Conservation (phyloP, 352 stramenopile genomes). For the Pythium scleroteichum region DNA sequence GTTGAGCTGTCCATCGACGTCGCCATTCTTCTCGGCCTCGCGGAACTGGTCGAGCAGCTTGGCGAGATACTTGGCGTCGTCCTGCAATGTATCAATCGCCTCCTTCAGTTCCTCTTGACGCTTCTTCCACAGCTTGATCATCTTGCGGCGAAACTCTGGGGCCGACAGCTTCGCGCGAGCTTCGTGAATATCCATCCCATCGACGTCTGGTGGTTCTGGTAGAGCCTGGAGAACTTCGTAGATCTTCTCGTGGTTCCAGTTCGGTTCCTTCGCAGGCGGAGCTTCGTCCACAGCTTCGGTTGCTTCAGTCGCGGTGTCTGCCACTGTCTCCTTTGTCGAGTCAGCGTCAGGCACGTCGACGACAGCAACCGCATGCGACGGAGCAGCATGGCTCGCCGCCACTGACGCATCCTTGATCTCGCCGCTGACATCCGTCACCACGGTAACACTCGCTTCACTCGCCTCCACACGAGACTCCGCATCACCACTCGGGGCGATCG, state of each 20-base stretch:
- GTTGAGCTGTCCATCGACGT: slow-evolving; percentile 48
- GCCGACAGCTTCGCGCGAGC: slow-evolving; percentile 65
- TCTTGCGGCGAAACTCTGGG: slow-evolving; percentile 70
- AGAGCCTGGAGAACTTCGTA: slow-evolving; percentile 79
- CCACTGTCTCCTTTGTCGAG: neutral
- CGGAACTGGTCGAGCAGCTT: slow-evolving; percentile 74
- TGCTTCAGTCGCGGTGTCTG: neutral
- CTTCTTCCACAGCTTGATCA: slow-evolving; percentile 81
- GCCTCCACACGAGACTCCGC: slow-evolving; percentile 39
- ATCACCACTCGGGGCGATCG: slow-evolving; percentile 32
- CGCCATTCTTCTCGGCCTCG: slow-evolving; percentile 51
- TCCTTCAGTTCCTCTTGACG: slow-evolving; percentile 81
- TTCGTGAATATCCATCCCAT: slow-evolving; percentile 80
- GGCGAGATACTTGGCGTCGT: slow-evolving; percentile 77
- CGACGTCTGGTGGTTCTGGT: slow-evolving; percentile 67
- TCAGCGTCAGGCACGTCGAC: slow-evolving; percentile 26
- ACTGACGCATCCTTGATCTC: slow-evolving; percentile 37
- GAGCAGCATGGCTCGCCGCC: neutral
- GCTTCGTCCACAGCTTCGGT: slow-evolving; percentile 29
- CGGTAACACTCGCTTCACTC: slow-evolving; percentile 51
- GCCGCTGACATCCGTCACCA: slow-evolving; percentile 55
- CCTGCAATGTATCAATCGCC: slow-evolving; percentile 72
- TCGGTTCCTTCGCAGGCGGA: slow-evolving; percentile 43
- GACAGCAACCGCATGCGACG: slow-evolving; percentile 24
- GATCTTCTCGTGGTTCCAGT: slow-evolving; percentile 89